Percentiles rank a stretch among this genome's conserved stretches.
Evolutionary conservation across 2,329 filamentous ascomycete genomes (phyloP).

Genomic region (Calcarisporium arbuscula): DNA sequence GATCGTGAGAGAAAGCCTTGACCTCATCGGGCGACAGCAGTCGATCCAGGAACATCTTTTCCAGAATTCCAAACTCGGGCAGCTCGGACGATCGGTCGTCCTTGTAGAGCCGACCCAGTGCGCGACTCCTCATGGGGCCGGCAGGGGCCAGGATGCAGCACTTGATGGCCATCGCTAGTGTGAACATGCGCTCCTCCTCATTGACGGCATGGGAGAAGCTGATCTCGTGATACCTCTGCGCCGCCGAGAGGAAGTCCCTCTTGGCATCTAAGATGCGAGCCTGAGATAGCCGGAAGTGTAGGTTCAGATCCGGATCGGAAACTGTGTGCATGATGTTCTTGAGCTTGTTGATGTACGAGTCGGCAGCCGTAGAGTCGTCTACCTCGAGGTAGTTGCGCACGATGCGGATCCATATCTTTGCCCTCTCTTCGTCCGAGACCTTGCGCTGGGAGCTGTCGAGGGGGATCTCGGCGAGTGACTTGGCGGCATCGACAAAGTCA

Average conservation of each 20-base stretch:
- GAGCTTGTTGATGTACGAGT: constrained; percentile 86
- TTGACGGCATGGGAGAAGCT: constrained; percentile 73
- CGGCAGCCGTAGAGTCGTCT: constrained; percentile 80
- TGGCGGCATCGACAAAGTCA: constrained; percentile 73
- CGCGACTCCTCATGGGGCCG: constrained; percentile 74
- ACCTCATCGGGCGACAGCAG: constrained; percentile 79
- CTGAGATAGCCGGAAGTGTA: constrained; percentile 87
- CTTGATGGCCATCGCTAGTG: constrained; percentile 79
- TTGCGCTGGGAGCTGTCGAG: constrained; percentile 84
- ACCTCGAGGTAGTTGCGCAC: constrained; percentile 91
- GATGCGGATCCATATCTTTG: constrained; percentile 85
- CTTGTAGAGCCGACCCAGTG: constrained; percentile 81
- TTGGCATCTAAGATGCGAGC: constrained; percentile 90
- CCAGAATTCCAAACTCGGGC: constrained; percentile 78
- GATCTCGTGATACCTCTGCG: constrained; percentile 81
- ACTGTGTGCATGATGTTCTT: constrained; percentile 86
- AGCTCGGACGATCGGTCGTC: constrained; percentile 76
- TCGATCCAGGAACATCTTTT: constrained; percentile 95
- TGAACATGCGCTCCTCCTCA: constrained; percentile 78
- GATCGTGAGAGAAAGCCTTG: constrained; percentile 70
- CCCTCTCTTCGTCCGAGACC: constrained; percentile 75
- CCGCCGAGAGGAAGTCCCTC: constrained; percentile 81
- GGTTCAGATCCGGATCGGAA: constrained; percentile 62
- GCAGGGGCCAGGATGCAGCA: constrained; percentile 91
- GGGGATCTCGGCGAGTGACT: constrained; percentile 73